Evolutionary conservation across 2,329 filamentous ascomycete species (phyloP).

Genomic region (Cercospora berteroae): DNA sequence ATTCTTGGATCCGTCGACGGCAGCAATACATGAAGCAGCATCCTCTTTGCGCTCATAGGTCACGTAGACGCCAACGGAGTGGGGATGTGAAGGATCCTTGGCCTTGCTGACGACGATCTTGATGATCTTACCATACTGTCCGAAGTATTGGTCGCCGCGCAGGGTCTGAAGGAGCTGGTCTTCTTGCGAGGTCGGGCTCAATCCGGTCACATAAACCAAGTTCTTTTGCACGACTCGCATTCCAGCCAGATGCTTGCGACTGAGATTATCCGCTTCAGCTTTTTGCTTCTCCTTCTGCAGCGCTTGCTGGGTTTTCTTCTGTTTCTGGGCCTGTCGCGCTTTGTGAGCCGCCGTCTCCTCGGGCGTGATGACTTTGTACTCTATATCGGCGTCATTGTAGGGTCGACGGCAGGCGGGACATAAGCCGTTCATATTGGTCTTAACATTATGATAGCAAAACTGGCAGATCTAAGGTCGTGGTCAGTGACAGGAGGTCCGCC

Average conservation of each 20-base stretch:
- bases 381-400: constrained; percentile 95
- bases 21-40: constrained; percentile 82
- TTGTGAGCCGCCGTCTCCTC: constrained; percentile 82
- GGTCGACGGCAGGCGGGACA: constrained; percentile 95
- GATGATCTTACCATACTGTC: constrained; percentile 96
- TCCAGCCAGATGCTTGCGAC: constrained; percentile 91
- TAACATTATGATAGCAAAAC: constrained; percentile 99
- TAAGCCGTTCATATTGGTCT: constrained; percentile 93
- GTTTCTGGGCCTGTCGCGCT: constrained; percentile 73
- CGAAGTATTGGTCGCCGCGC: constrained; percentile 89
- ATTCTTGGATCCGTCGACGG: constrained; percentile 89
- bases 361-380: constrained; percentile 90
- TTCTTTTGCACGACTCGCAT: constrained; percentile 98
- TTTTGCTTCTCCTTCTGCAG: constrained; percentile 95
- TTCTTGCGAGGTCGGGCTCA: constrained; percentile 87
- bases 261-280: constrained; percentile 91
- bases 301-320: constrained; percentile 85
- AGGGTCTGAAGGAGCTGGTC: constrained; percentile 89
- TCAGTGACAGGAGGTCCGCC: constrained; percentile 12
- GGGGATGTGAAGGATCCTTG: constrained; percentile 71
- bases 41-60: constrained; percentile 92
- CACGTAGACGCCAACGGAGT: constrained; percentile 96
- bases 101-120: constrained; percentile 98
- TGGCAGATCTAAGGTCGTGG: constrained; percentile 75
- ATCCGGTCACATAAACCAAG: constrained; percentile 92